Evolutionary conservation across 805 yeast species (phyloP).

Genomic region (Yarrowia yakushimensis): DNA sequence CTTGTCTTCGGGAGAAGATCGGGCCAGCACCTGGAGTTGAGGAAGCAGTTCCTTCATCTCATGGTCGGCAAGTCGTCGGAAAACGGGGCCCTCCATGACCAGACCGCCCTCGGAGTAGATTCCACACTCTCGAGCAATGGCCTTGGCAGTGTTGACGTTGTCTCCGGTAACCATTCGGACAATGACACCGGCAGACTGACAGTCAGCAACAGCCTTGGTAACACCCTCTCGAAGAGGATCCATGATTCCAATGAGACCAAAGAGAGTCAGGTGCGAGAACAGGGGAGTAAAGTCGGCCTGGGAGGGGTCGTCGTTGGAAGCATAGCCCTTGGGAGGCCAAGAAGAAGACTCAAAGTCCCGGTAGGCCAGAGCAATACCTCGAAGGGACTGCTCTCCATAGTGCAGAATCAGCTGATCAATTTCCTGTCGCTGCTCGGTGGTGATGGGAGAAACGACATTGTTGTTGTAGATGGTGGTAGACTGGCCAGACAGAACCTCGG

Average conservation of each 20-base stretch:
- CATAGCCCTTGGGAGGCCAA: conserved; percentile 25
- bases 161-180: conserved; percentile 99
- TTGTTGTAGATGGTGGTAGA: conserved; percentile 44
- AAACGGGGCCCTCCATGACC: conserved; percentile 91
- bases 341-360: conserved; percentile 49
- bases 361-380: conserved; percentile 89
- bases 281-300: conserved; percentile 31
- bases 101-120: conserved; percentile 58
- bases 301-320: conserved; percentile 25
- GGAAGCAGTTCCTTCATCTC: conserved; percentile 67
- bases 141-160: conserved; percentile 83
- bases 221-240: conserved; percentile 94
- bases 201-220: conserved; percentile 77
- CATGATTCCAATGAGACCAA: conserved; percentile 85
- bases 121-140: conserved; percentile 84
- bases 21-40: conserved; percentile 74
- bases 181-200: conserved; percentile 86
- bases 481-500: conserved; percentile 71
- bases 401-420: conserved; percentile 46
- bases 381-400: conserved; percentile 73
- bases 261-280: conserved; percentile 46
- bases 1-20: conserved; percentile 96
- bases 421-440: conserved; percentile 25
- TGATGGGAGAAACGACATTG: conserved; percentile 1
- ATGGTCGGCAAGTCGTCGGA: conserved; percentile 59